Percentiles rank a stretch among this genome's conserved stretches.
phyloP scores from a whole-genome alignment of 768 basidiomycete species.

The Serendipita sp. region DNA sequence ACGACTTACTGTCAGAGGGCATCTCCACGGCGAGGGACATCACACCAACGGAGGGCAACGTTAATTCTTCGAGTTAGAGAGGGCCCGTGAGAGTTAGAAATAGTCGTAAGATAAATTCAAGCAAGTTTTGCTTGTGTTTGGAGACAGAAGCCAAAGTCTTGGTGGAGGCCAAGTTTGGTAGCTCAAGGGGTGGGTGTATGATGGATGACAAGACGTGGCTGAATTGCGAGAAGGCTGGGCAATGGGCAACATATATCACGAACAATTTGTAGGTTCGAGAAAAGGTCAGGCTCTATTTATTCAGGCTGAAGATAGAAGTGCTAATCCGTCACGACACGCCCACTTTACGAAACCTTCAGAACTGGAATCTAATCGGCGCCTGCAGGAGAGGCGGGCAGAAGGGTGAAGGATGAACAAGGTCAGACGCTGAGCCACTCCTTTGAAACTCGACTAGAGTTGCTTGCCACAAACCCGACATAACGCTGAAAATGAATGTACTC shows the following conservation, averaged over 20 bases:
- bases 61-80: not conserved
- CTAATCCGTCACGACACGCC: slow-evolving; percentile 38
- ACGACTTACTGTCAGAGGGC: not conserved
- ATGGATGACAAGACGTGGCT: not conserved
- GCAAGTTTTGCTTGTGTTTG: not conserved
- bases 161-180: not conserved
- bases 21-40: not conserved
- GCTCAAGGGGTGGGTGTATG: not conserved
- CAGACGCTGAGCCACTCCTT: not conserved
- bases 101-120: not conserved
- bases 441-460: not conserved
- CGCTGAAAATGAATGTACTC: slow-evolving; percentile 18
- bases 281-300: not conserved
- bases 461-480: not conserved
- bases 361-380: not conserved
- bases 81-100: not conserved
- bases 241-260: too few species aligned
- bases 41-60: too few species aligned
- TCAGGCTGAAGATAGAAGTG: slow-evolving; percentile 28
- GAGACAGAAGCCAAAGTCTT: not conserved
- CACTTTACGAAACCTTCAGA: slow-evolving; percentile 28
- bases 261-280: too few species aligned
- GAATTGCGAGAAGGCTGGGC: not conserved
- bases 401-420: not conserved
- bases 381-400: not conserved